Conservation (phyloP, 768 basidiomycete genomes). For the Fistulinella prunicolor region DNA sequence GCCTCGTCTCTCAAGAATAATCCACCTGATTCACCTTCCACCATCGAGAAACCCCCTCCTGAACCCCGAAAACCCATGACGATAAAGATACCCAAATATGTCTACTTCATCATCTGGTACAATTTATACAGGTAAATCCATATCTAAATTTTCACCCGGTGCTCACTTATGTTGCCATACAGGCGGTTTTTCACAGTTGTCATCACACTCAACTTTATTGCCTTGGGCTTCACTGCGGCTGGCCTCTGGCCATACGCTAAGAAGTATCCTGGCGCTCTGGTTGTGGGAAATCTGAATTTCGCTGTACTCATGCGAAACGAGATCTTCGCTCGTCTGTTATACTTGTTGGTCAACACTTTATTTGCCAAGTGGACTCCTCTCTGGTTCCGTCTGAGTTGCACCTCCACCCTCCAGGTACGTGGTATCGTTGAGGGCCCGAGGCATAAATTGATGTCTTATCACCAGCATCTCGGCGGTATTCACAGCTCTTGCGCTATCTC, state of each 20-base stretch:
- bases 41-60: conserved; percentile 33
- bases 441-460: conserved; percentile 7
- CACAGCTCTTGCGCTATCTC: conserved; percentile 75
- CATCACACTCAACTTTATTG: conserved; percentile 57
- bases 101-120: conserved; percentile 68
- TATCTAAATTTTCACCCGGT: background rate
- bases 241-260: conserved; percentile 68
- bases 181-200: conserved; percentile 75
- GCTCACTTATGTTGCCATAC: conserved; percentile 8
- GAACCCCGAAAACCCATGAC: conserved; percentile 42
- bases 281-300: conserved; percentile 68
- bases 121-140: conserved; percentile 66
- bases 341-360: conserved; percentile 63
- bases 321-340: conserved; percentile 74
- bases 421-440: background rate
- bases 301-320: conserved; percentile 81
- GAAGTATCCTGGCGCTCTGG: conserved; percentile 65
- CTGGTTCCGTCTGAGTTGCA: conserved; percentile 68
- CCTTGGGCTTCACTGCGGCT: conserved; percentile 55
- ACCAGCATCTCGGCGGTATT: conserved; percentile 76
- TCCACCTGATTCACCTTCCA: conserved; percentile 33
- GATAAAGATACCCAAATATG: conserved; percentile 58
- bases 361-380: conserved; percentile 86
- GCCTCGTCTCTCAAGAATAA: conserved; percentile 50
- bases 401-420: conserved; percentile 63